phyloP scores from a whole-genome alignment of 768 basidiomycete species.

The Multifurca ochricompacta region DNA sequence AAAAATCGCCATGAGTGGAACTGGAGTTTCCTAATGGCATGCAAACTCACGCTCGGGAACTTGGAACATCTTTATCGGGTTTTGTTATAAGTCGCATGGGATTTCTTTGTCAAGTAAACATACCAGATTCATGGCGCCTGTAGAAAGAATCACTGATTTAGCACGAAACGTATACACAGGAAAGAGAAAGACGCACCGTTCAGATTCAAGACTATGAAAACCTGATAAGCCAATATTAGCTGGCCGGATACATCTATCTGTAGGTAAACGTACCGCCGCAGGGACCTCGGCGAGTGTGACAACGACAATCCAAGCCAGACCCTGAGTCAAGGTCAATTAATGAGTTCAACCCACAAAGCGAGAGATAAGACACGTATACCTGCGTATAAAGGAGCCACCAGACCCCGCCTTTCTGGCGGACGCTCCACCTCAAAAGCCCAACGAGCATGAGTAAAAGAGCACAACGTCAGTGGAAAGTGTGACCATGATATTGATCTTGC shows the following conservation, averaged over 20 bases:
- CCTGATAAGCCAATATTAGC: background rate
- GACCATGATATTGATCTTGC: background rate
- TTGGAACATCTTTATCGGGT: conserved; percentile 8
- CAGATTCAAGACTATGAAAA: background rate
- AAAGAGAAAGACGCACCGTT: conserved; percentile 1
- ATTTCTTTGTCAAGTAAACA: background rate
- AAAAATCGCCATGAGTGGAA: background rate
- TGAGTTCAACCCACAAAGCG: background rate
- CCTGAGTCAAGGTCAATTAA: background rate
- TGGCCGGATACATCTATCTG: background rate
- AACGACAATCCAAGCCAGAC: background rate
- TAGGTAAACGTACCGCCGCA: background rate
- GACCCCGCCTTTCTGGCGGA: background rate
- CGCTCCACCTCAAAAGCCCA: conserved; percentile 4
- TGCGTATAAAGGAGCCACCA: background rate
- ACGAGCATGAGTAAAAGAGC: background rate
- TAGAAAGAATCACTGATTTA: background rate
- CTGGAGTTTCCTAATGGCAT: background rate
- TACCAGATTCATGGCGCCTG: conserved; percentile 2
- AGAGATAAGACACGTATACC: background rate
- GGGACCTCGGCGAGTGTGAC: background rate
- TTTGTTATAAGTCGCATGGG: background rate
- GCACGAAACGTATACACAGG: background rate
- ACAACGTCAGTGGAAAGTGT: background rate
- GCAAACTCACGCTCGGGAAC: background rate